Percentiles rank a stretch among this genome's conserved stretches.
phyloP scores from a whole-genome alignment of 1,139 yeast genomes.

The Pichia sp. region DNA sequence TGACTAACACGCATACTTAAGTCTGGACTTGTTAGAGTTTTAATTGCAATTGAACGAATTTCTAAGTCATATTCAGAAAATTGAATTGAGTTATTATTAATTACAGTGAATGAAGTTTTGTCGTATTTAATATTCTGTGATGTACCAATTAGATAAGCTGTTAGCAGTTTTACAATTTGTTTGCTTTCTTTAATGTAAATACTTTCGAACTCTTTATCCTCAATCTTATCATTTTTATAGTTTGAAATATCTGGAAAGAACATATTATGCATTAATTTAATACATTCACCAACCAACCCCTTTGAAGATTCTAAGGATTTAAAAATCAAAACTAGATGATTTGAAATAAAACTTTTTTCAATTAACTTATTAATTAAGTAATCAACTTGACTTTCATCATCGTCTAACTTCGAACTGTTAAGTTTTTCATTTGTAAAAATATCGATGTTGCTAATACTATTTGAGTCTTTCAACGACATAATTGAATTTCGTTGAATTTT shows the following conservation, averaged over 20 bases:
- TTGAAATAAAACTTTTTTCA: constrained; percentile 7
- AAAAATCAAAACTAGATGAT: constrained; percentile 1
- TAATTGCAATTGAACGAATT: constrained; percentile 25
- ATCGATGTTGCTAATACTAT: constrained; percentile 27
- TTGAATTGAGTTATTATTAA: constrained; percentile 1
- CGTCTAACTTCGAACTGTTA: constrained; percentile 28
- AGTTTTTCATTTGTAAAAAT: constrained; percentile 23
- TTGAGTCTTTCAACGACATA: constrained; percentile 33
- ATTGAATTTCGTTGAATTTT: constrained; percentile 27
- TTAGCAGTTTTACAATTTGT: constrained; percentile 13
- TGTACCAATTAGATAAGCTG: constrained; percentile 12
- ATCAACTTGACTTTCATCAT: constrained; percentile 19
- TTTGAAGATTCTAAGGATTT: constrained; percentile 11
- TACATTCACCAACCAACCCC: constrained; percentile 10
- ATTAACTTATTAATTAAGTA: constrained; percentile 14
- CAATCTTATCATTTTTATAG: constrained; percentile 25
- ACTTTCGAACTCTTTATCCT: constrained; percentile 14
- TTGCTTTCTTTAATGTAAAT: constrained; percentile 20
- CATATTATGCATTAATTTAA: constrained; percentile 21
- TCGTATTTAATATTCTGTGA: constrained; percentile 28
- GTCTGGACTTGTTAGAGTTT: constrained; percentile 40
- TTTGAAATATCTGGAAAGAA: constrained; percentile 25
- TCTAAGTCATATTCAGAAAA: constrained; percentile 18
- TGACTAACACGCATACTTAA: constrained; percentile 36
- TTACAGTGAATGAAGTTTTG: constrained; percentile 9